phyloP scores from a whole-genome alignment of 2,329 filamentous ascomycete species.

The Mariannaea sp. region DNA sequence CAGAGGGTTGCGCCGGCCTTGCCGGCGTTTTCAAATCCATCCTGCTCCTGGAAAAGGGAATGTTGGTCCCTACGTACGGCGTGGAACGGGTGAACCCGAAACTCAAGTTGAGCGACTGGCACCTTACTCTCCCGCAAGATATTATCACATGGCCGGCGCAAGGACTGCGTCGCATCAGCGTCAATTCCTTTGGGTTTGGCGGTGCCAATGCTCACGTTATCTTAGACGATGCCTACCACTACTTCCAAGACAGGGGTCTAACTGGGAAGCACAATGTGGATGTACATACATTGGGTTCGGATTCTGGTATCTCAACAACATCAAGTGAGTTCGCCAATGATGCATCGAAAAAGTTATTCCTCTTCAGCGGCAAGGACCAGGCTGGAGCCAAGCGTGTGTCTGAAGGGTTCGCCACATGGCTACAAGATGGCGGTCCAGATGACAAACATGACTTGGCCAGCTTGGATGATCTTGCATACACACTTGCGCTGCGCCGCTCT shows the following conservation, averaged over 20 bases:
- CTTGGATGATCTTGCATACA: slow-evolving; percentile 35
- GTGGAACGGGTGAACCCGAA: background rate
- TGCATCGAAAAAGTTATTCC: slow-evolving; percentile 43
- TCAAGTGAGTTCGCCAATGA: background rate
- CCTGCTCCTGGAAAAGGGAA: background rate
- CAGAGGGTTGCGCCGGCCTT: slow-evolving; percentile 1
- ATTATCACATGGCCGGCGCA: background rate
- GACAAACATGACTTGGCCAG: background rate
- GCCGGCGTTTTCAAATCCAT: slow-evolving; percentile 2
- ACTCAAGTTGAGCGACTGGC: background rate
- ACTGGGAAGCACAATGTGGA: slow-evolving; percentile 2
- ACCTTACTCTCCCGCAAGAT: background rate
- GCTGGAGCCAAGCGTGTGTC: slow-evolving; percentile 28
- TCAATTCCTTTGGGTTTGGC: slow-evolving; percentile 55
- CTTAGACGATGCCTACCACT: slow-evolving; percentile 35
- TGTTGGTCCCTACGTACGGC: background rate
- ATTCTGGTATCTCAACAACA: background rate
- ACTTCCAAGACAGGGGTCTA: background rate
- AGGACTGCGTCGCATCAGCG: slow-evolving; percentile 21
- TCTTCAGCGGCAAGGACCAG: slow-evolving; percentile 44
- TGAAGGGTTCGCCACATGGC: background rate
- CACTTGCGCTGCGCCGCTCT: slow-evolving; percentile 35
- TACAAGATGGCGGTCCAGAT: background rate
- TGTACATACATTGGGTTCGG: background rate
- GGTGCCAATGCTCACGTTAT: slow-evolving; percentile 51